Percentiles rank a stretch among this genome's conserved stretches.
Evolutionary conservation across 306 rosid genomes (phyloP).

Genomic region (Cicer bijugum): DNA sequence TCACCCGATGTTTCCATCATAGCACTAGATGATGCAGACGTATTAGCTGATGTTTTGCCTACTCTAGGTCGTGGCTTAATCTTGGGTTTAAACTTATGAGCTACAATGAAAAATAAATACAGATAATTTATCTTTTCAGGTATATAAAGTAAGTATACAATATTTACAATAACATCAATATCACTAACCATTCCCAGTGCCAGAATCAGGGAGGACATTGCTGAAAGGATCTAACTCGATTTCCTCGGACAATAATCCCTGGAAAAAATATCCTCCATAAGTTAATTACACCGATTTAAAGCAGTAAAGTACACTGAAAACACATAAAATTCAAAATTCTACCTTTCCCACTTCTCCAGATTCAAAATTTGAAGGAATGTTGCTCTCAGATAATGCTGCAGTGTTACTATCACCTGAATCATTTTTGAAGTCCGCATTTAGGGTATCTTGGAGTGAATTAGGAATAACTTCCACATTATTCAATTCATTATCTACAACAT

Average conservation of each 20-base stretch:
- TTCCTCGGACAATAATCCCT: slow-evolving; percentile 49
- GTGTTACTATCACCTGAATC: slow-evolving; percentile 31
- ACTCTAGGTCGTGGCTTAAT: slow-evolving; percentile 58
- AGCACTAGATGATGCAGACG: slow-evolving; percentile 46
- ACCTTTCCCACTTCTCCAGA: slow-evolving; percentile 45
- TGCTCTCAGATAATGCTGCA: slow-evolving; percentile 35
- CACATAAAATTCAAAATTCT: slow-evolving; percentile 21
- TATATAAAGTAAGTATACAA: slow-evolving; percentile 23
- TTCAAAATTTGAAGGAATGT: slow-evolving; percentile 44
- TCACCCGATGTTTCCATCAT: slow-evolving; percentile 29
- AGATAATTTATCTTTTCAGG: slow-evolving; percentile 34
- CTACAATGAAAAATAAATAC: slow-evolving; percentile 42
- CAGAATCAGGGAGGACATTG: slow-evolving; percentile 50
- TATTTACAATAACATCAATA: slow-evolving; percentile 13
- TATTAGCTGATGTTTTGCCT: slow-evolving; percentile 36
- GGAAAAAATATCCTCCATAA: slow-evolving; percentile 29
- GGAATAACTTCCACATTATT: slow-evolving; percentile 38
- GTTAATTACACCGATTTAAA: slow-evolving; percentile 34
- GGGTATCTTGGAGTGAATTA: slow-evolving; percentile 40
- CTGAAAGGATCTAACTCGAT: slow-evolving; percentile 58
- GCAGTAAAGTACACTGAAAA: slow-evolving; percentile 20
- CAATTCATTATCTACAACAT: slow-evolving; percentile 42
- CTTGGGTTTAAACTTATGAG: slow-evolving; percentile 65
- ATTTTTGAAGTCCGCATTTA: slow-evolving; percentile 47
- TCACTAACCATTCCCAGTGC: slow-evolving; percentile 54